Evolutionary conservation across 75 land plant species (phyloP), one percentile per base, ranked within the genome.

Genomic region (Chamaecyparis obtusa): DNA sequence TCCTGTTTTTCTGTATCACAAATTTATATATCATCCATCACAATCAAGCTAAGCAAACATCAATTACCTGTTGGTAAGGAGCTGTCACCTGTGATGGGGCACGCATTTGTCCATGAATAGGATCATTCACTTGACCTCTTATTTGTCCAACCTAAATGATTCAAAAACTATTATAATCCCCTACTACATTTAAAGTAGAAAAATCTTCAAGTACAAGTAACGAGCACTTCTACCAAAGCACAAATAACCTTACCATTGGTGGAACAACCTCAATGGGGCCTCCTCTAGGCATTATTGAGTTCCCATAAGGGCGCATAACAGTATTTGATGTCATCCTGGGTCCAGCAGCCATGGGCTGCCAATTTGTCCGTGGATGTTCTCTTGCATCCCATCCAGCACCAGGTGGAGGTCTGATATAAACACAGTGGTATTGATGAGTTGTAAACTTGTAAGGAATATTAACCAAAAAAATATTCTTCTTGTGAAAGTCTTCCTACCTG

Each of bases 261-360:
- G 90, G 87, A 74, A 93, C 84, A 32, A 90, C 86, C 19, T 87
- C 84, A 19, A 72, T 48, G 64, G 90, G 88, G 19, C 92, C 95
- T 84, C 92, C 88, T 87, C 91, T 92, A n/a, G 89, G 87, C 74
- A 83, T 85, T 85, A 88, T 56, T 86, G 89, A 91, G 87, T 76
- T 88, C 2, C 88, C 92, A 88, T 91, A 88, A 41, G 91, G 91
- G 48, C 81, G 87, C 44, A 85, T 64, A 77, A 85, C 86, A 77
- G 83, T 30, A 87, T 91, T 91, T 80, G 91, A 85, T 57, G 92
- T 36, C n/a, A 90, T 84, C 15, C 92, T 89, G 48, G 86, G 17
- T 43, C 89, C 86, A 35, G 89, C 90, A 44, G 91, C 94, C 85
- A 86, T 81, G 39, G 95, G 96, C 57, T 90, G 92, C 98, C 98